Evolutionary conservation across 345 rosid species (phyloP).

Genomic region (Rhodomyrtus tomentosa): DNA sequence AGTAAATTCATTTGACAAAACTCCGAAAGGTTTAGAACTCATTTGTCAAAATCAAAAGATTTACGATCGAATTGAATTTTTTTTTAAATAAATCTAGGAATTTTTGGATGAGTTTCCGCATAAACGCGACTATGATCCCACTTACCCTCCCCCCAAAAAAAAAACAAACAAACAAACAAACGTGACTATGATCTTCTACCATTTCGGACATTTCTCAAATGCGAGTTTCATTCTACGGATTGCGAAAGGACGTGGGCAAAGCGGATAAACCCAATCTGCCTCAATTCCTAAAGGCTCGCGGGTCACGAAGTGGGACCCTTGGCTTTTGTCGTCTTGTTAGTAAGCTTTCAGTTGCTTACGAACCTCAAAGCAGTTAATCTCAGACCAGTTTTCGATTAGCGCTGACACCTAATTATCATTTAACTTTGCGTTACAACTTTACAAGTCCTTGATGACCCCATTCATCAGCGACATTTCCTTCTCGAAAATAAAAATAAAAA

Average conservation of each 20-base stretch:
- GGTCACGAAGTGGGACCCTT: not conserved
- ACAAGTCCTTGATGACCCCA: not conserved
- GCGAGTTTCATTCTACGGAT: not conserved
- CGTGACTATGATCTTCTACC: not conserved
- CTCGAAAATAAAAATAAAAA: no score
- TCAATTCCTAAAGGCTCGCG: not conserved
- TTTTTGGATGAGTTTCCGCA: no score
- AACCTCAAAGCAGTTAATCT: not conserved
- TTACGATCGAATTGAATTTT: no score
- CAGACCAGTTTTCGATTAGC: not conserved
- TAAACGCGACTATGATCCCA: not conserved
- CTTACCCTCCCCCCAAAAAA: no score
- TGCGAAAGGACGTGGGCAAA: not conserved
- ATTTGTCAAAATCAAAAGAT: no score
- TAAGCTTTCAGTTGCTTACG: not conserved
- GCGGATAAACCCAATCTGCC: not conserved
- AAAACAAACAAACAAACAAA: no score
- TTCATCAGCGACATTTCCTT: not conserved
- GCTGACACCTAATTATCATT: not conserved
- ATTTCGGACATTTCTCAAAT: not conserved
- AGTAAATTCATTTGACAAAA: no score
- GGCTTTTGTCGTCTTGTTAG: not conserved
- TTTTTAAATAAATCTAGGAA: no score
- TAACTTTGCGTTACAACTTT: not conserved
- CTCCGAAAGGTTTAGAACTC: no score